Conservation (phyloP, 2,329 filamentous ascomycete genomes). For the Sarocladium kiliense region DNA sequence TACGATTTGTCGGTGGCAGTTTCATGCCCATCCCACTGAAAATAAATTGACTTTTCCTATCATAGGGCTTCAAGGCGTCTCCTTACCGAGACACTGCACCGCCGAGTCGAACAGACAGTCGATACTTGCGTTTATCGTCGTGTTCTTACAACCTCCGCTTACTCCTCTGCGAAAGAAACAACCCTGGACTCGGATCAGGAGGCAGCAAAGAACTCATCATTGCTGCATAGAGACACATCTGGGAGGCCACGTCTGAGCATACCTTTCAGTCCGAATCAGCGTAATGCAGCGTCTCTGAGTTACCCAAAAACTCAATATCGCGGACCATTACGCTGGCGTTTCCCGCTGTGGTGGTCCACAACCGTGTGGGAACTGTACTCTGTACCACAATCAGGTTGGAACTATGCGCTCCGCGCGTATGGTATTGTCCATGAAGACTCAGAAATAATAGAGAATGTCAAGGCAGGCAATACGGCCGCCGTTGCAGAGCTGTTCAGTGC, state of each 20-base stretch:
- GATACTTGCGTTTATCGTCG: no score
- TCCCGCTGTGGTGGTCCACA: neutral
- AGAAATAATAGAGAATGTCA: neutral
- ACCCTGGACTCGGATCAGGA: no score
- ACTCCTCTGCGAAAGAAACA: no score
- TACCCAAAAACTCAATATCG: no score
- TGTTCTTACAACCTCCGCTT: no score
- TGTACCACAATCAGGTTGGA: neutral
- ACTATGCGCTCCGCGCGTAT: neutral
- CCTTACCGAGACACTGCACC: neutral
- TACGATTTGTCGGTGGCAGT: neutral
- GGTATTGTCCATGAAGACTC: neutral
- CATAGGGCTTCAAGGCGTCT: neutral
- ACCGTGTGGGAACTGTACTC: constrained; percentile 1
- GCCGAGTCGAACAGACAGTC: neutral
- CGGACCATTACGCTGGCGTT: neutral
- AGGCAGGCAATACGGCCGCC: neutral
- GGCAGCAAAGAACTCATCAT: no score
- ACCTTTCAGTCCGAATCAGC: no score
- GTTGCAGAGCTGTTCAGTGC: neutral
- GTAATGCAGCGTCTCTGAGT: no score
- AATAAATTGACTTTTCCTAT: no score
- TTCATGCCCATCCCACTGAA: neutral
- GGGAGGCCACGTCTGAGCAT: no score
- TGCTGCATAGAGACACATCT: no score